A percentile compares a stretch with the other conserved stretches of the same genome.
Conservation (phyloP, 352 stramenopile genomes). For the Phytophthora vignae region DNA sequence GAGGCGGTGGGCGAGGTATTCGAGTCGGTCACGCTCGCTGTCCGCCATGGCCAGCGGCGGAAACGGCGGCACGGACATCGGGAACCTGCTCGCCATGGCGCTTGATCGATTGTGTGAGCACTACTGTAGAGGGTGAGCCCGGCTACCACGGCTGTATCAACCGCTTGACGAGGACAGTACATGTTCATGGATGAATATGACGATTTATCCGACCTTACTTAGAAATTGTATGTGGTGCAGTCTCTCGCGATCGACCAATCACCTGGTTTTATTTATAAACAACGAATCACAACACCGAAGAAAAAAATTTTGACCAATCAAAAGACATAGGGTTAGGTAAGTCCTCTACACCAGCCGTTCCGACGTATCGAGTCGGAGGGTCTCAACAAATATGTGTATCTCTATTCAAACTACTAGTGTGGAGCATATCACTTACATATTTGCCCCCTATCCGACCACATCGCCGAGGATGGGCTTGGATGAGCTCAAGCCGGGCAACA, state of each 20-base stretch:
- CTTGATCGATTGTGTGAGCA: slow-evolving; percentile 14
- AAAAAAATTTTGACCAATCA: too few relatives aligned
- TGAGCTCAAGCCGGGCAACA: too few relatives aligned
- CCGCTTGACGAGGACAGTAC: neutral
- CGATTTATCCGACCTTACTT: slow-evolving; percentile 27
- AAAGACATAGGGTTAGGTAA: too few relatives aligned
- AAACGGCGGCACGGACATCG: slow-evolving; percentile 28
- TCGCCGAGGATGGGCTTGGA: too few relatives aligned
- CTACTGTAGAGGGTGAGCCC: neutral
- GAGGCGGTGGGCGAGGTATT: slow-evolving; percentile 40
- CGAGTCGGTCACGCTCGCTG: slow-evolving; percentile 39
- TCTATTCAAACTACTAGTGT: too few relatives aligned
- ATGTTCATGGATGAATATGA: slow-evolving; percentile 26
- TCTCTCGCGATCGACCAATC: neutral
- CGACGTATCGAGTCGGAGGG: too few relatives aligned
- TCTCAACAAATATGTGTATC: too few relatives aligned
- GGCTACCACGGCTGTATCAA: neutral
- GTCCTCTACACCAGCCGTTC: too few relatives aligned
- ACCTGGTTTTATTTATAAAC: too few relatives aligned
- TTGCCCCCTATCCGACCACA: too few relatives aligned
- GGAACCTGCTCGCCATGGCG: slow-evolving; percentile 41
- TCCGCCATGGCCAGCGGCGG: slow-evolving; percentile 38
- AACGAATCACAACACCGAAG: too few relatives aligned
- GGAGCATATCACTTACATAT: too few relatives aligned
- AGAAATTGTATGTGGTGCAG: slow-evolving; percentile 9